Percentiles rank a stretch among this genome's conserved stretches.
phyloP scores from a whole-genome alignment of 2,329 filamentous ascomycete species.

The Xylariaceae sp. region DNA sequence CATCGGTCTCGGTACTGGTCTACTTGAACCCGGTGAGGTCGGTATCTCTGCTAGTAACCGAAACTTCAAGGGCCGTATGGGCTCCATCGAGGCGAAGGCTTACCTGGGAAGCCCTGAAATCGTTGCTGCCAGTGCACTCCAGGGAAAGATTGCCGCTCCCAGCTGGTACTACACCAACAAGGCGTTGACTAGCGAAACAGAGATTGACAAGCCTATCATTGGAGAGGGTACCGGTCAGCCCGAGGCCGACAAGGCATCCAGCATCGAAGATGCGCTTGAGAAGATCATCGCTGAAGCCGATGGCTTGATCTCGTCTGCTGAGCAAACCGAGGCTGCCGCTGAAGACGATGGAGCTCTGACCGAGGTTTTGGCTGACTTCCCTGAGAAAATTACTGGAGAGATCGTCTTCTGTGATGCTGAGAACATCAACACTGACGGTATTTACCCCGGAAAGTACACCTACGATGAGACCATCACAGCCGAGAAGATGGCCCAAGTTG shows the following conservation, averaged over 20 bases:
- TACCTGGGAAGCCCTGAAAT: constrained; percentile 67
- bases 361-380: constrained; percentile 79
- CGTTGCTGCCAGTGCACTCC: constrained; percentile 80
- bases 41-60: constrained; percentile 80
- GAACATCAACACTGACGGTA: constrained; percentile 77
- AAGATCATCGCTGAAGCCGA: neutral
- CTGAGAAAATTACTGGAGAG: constrained; percentile 74
- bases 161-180: constrained; percentile 36
- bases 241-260: neutral
- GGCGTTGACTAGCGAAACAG: neutral
- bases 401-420: constrained; percentile 66
- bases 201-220: neutral
- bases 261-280: neutral
- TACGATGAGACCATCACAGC: constrained; percentile 78
- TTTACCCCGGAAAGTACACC: constrained; percentile 88
- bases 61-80: constrained; percentile 41
- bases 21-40: constrained; percentile 62
- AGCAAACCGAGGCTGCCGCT: neutral
- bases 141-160: constrained; percentile 71
- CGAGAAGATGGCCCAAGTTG: constrained; percentile 80
- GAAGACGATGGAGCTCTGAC: constrained; percentile 37
- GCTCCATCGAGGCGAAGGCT: neutral
- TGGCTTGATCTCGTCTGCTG: neutral
- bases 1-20: constrained; percentile 62
- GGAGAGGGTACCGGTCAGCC: neutral